A percentile compares a stretch with the other conserved stretches of the same genome.
phyloP scores from a whole-genome alignment of 345 rosid genomes.

The Hevea brasiliensis region DNA sequence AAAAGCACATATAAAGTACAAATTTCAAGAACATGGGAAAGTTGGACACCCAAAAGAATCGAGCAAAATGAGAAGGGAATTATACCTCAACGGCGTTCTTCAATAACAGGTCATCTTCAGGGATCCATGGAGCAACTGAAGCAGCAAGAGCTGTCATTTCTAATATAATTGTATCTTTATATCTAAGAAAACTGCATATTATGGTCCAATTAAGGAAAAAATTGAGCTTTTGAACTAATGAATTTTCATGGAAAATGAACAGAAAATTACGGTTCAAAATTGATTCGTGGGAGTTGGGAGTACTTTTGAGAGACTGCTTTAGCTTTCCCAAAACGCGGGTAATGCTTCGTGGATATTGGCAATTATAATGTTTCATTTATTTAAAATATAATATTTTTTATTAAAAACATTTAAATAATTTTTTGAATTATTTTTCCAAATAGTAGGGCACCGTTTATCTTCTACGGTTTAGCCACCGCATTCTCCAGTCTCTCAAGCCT shows the following conservation, averaged over 20 bases:
- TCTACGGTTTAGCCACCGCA: too few species aligned
- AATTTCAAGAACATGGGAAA: too few species aligned
- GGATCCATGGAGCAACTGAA: conserved; percentile 46
- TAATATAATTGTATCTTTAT: neutral
- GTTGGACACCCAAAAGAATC: too few species aligned
- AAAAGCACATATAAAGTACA: too few species aligned
- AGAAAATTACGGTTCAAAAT: neutral
- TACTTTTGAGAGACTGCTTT: too few species aligned
- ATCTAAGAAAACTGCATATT: neutral
- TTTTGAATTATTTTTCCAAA: too few species aligned
- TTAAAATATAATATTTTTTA: too few species aligned
- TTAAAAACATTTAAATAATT: too few species aligned
- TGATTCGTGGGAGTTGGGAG: neutral
- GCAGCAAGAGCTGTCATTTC: conserved; percentile 67
- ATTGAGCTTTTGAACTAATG: neutral
- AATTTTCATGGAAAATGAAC: neutral
- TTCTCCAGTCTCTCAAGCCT: too few species aligned
- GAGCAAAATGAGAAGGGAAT: neutral
- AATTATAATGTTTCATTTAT: too few species aligned
- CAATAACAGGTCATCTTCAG: conserved; percentile 74
- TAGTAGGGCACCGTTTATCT: too few species aligned
- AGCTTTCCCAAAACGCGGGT: neutral
- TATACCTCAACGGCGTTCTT: conserved; percentile 78
- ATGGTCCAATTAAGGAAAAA: neutral
- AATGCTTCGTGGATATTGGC: too few species aligned